Evolutionary conservation across 202 grass and related monocot species (phyloP), one percentile per base, ranked within the genome.

Genomic region (Setaria italica): DNA sequence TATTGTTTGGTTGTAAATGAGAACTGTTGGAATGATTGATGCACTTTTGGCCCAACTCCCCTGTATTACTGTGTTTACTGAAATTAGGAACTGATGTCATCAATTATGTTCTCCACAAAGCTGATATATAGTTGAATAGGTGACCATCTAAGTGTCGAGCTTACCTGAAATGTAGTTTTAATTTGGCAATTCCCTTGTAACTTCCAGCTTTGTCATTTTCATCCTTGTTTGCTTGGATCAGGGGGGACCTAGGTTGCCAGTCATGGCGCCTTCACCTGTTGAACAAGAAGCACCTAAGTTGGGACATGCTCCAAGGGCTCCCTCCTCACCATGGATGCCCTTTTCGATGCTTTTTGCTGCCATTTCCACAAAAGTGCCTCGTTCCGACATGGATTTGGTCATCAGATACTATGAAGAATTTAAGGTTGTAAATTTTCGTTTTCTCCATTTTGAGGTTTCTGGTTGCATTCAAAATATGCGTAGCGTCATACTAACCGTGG

Each of bases 271-370:
- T 53, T 67, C 82, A 67, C 63, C 68, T 82, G 70, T 54, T 72
- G n/a, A 77, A 53, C 82, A 72, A 67, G 29, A 80, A 80, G 69
- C 78, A 72, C 65, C 54, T 64, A 76, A 46, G 60, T 70, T 90
- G 69, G 78, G 84, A 45, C 47, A 13, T 81, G 80, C 76, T 80
- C 67, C 81, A 16, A 86, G 74, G 70, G 34, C 30, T 14, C 85
- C 89, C 65, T 82, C 81, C 29, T 91, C 88, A 79, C 90, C 90
- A 25, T 92, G 90, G 88, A 92, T 94, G 86, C 91, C 96, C 56
- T 95, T 98, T 65, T 91, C 93, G 19, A 91, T 94, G 93, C 83
- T 98, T 76, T 95, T 98, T 80, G 90, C 91, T 20, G 88, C 90
- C 41, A 92, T 98, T 77, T 97, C 94, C 9, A 80, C 86, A 2